Conservation (phyloP, 768 basidiomycete genomes). For the Agrocybe praecox region DNA sequence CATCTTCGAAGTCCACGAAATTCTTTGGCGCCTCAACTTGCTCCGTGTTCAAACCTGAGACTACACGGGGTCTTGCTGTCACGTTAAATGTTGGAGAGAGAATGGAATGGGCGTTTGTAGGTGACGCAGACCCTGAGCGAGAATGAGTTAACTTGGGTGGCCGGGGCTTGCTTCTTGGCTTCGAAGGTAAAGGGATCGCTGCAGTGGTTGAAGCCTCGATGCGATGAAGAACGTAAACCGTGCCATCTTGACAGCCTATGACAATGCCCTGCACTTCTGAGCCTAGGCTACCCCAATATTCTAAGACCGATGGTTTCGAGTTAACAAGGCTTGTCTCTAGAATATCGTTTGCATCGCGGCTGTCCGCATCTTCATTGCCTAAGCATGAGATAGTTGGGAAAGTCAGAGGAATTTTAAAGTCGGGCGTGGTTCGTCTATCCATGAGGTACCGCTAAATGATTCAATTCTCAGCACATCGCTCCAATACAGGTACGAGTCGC, state of each 20-base stretch:
- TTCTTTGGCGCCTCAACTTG: slow-evolving; percentile 78
- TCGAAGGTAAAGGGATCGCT: slow-evolving; percentile 19
- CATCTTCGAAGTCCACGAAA: slow-evolving; percentile 82
- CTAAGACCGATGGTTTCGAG: slow-evolving; percentile 31
- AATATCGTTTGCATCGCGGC: slow-evolving; percentile 8
- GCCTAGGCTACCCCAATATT: slow-evolving; percentile 27
- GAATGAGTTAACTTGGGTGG: slow-evolving; percentile 23
- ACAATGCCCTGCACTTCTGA: slow-evolving; percentile 23
- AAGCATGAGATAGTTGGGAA: slow-evolving; percentile 29
- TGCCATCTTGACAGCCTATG: slow-evolving; percentile 46
- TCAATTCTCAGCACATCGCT: too few relatives aligned
- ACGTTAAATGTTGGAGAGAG: slow-evolving; percentile 50
- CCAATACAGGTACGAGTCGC: too few relatives aligned
- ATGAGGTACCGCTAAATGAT: too few relatives aligned
- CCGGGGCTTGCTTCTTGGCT: slow-evolving; percentile 19
- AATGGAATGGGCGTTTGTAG: slow-evolving; percentile 36
- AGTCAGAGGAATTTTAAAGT: slow-evolving; percentile 33
- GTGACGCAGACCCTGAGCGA: slow-evolving; percentile 37
- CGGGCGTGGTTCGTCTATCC: too few relatives aligned
- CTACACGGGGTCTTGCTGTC: slow-evolving; percentile 59
- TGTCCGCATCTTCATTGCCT: not conserved
- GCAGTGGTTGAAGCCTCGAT: slow-evolving; percentile 9
- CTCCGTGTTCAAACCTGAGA: slow-evolving; percentile 72
- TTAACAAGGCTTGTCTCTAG: slow-evolving; percentile 34
- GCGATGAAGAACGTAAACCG: slow-evolving; percentile 42